Evolutionary conservation across 148 eudicot genomes (phyloP).

Genomic region (Diospyros lotus): DNA sequence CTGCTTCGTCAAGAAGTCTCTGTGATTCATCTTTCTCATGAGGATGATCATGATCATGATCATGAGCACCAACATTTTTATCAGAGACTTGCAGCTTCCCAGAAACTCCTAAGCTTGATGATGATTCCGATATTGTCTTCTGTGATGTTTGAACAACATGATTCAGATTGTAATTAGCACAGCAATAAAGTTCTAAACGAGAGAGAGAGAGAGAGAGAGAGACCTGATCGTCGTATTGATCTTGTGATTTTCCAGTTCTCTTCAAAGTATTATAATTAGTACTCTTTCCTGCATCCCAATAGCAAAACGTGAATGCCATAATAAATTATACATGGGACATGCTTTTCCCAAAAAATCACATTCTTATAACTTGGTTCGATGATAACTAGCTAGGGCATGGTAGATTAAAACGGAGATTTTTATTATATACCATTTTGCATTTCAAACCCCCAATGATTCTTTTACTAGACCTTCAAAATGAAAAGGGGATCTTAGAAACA

Average conservation of each 20-base stretch:
- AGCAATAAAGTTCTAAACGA: background rate
- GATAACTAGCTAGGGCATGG: background rate
- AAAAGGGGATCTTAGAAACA: conserved; percentile 4
- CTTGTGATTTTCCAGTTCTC: conserved; percentile 12
- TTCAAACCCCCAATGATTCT: background rate
- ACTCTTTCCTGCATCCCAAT: conserved; percentile 14
- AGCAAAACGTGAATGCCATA: background rate
- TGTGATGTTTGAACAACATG: background rate
- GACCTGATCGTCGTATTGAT: conserved; percentile 16
- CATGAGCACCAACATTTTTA: background rate
- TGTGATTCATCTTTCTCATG: conserved; percentile 20
- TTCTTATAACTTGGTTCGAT: background rate
- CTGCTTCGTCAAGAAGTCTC: conserved; percentile 21
- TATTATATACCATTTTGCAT: too few relatives aligned
- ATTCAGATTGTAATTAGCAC: background rate
- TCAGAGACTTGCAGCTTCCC: background rate
- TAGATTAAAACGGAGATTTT: background rate
- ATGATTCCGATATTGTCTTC: conserved; percentile 3
- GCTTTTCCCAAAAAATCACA: background rate
- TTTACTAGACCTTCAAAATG: background rate
- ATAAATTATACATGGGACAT: background rate
- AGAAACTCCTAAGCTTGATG: background rate
- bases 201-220: conserved; percentile 11
- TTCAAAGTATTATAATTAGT: background rate
- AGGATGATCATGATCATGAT: too few relatives aligned